Evolutionary conservation across 257 asterid genomes (phyloP).

Genomic region (Solanum lycopersicoides): DNA sequence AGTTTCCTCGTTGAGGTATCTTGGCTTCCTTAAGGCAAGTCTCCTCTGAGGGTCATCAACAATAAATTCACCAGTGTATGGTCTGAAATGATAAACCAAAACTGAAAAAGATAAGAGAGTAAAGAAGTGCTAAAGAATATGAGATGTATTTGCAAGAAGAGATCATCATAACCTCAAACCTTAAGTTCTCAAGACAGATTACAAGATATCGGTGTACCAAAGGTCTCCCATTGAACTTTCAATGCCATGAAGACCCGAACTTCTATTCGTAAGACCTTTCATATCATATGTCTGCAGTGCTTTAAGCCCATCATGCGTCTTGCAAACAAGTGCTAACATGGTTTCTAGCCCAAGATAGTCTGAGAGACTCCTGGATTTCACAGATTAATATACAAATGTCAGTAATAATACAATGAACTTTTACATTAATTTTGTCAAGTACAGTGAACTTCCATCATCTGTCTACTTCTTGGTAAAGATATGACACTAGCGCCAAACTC

Average conservation of each 20-base stretch:
- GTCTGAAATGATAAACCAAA: conserved; percentile 11
- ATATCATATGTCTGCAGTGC: conserved; percentile 51
- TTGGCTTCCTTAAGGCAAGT: conserved; percentile 62
- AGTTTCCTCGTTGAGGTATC: conserved; percentile 39
- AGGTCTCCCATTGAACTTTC: conserved; percentile 43
- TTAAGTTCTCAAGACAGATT: conserved; percentile 57
- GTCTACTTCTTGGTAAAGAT: background rate
- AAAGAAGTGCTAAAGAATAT: background rate
- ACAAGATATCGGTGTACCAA: conserved; percentile 41
- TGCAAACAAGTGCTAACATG: conserved; percentile 85
- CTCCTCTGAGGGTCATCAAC: conserved; percentile 69
- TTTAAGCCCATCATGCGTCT: conserved; percentile 43
- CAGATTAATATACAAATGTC: too few species aligned
- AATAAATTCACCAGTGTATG: conserved; percentile 54
- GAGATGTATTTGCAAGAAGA: background rate
- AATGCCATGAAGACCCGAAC: conserved; percentile 46
- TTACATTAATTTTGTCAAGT: too few species aligned
- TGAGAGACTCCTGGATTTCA: too few species aligned
- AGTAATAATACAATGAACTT: too few species aligned
- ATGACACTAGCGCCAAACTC: background rate
- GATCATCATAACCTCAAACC: conserved; percentile 27
- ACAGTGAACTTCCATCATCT: too few species aligned
- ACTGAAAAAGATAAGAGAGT: background rate
- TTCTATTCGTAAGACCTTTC: conserved; percentile 34
- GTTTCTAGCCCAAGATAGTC: conserved; percentile 13